A percentile compares a stretch with the other conserved stretches of the same genome.
These are phyloP conservation scores for Phallus indusiatus DNA, from an alignment of 768 basidiomycete species.

Conservation along the genomic window DNA sequence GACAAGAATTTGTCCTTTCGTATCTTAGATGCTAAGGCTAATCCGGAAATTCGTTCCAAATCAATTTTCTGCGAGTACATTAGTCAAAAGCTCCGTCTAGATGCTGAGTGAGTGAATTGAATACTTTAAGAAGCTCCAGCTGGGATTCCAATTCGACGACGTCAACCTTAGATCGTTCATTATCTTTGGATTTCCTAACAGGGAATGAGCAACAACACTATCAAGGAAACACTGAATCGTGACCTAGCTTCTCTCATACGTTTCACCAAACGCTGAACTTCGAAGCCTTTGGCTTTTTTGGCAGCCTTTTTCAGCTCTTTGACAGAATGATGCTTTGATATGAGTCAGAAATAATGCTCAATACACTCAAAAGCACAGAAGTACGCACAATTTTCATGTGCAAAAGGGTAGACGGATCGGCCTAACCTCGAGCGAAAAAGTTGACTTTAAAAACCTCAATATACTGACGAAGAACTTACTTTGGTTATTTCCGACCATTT, in stretches of 20 bases:
- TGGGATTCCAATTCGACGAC: conserved; percentile 49
- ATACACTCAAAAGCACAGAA: neutral
- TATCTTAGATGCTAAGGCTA: conserved; percentile 63
- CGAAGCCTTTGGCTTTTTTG: conserved; percentile 75
- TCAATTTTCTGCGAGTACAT: conserved; percentile 39
- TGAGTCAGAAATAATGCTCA: neutral
- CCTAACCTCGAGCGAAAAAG: neutral
- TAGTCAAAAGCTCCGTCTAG: neutral
- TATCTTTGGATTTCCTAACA: conserved; percentile 22
- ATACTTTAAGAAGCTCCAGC: conserved; percentile 57
- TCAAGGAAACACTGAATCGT: neutral
- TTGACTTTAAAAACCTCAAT: neutral
- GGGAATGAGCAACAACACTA: neutral
- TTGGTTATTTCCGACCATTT: neutral
- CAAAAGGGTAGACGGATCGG: neutral
- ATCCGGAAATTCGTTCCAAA: conserved; percentile 47
- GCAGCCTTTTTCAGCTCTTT: conserved; percentile 66
- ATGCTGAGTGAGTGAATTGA: neutral
- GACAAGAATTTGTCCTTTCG: conserved; percentile 59
- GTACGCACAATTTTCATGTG: neutral
- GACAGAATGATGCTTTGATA: conserved; percentile 57
- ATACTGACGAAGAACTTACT: neutral
- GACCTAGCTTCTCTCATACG: conserved; percentile 67
- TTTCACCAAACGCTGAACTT: conserved; percentile 77
- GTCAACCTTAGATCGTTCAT: conserved; percentile 17